A percentile compares a stretch with the other conserved stretches of the same genome.
Conservation (phyloP, 169 alveolate genomes). For the Plasmodium gallinaceum region DNA sequence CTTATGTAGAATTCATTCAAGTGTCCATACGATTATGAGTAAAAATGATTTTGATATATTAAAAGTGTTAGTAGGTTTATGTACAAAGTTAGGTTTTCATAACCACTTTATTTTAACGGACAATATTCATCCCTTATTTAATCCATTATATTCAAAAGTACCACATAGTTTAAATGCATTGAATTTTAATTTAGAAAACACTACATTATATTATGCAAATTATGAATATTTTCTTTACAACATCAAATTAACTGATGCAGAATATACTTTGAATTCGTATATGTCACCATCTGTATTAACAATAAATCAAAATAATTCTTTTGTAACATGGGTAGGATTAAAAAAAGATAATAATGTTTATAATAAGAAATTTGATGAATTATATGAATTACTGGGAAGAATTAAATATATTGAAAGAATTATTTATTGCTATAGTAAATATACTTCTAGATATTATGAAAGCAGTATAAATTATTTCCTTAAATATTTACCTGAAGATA, state of each 20-base stretch:
- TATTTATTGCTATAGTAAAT: slow-evolving; percentile 59
- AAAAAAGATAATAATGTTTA: slow-evolving; percentile 49
- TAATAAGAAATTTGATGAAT: slow-evolving; percentile 44
- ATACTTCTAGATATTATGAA: slow-evolving; percentile 65
- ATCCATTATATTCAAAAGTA: slow-evolving; percentile 31
- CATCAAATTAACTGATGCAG: slow-evolving; percentile 46
- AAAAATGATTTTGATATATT: slow-evolving; percentile 42
- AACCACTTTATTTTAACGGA: slow-evolving; percentile 66
- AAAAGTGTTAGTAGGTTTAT: slow-evolving; percentile 60
- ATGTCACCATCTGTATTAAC: slow-evolving; percentile 39
- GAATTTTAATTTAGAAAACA: slow-evolving; percentile 45
- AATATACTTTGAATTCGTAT: slow-evolving; percentile 40
- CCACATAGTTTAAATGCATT: slow-evolving; percentile 62
- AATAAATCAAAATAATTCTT: slow-evolving; percentile 30
- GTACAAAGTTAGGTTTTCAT: slow-evolving; percentile 72
- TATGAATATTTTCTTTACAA: slow-evolving; percentile 58
- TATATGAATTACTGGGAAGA: slow-evolving; percentile 27
- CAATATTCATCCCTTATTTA: slow-evolving; percentile 53
- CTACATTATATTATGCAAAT: slow-evolving; percentile 29
- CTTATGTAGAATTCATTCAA: slow-evolving; percentile 67
- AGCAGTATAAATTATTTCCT: slow-evolving; percentile 43
- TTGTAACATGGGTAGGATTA: slow-evolving; percentile 61
- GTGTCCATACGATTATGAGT: slow-evolving; percentile 70
- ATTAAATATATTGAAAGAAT: slow-evolving; percentile 65
- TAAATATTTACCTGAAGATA: slow-evolving; percentile 56